Conservation (phyloP, 306 rosid species). For the Bauhinia variegata region DNA sequence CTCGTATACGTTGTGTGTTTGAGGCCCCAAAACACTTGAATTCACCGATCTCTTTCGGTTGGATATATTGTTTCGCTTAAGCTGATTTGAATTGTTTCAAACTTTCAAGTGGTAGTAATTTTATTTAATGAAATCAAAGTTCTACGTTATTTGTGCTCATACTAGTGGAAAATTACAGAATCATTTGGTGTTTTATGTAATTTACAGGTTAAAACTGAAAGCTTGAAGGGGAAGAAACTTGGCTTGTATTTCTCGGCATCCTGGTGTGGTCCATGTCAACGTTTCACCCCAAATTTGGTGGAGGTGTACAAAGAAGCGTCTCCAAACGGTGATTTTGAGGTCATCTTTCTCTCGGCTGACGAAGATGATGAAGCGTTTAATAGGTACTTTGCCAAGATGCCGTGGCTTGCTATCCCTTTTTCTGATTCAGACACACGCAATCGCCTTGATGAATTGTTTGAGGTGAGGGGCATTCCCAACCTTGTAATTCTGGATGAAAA, state of each 20-base stretch:
- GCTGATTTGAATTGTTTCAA: too few relatives aligned
- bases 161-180: conserved; percentile 4
- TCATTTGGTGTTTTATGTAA: conserved; percentile 20
- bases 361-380: conserved; percentile 60
- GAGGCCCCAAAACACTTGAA: too few relatives aligned
- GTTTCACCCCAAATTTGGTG: conserved; percentile 60
- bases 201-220: conserved; percentile 63
- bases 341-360: conserved; percentile 59
- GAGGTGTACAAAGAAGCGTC: conserved; percentile 58
- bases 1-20: background rate
- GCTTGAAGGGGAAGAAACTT: conserved; percentile 67
- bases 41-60: too few relatives aligned
- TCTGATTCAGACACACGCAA: conserved; percentile 55
- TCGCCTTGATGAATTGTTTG: conserved; percentile 52
- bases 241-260: conserved; percentile 78
- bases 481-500: conserved; percentile 58
- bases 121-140: too few relatives aligned
- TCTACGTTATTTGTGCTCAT: background rate
- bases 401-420: conserved; percentile 80
- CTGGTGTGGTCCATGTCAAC: conserved; percentile 66
- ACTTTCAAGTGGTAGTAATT: too few relatives aligned
- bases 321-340: conserved; percentile 62
- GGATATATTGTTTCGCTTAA: too few relatives aligned
- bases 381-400: conserved; percentile 72
- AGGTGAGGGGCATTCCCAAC: conserved; percentile 63